Conservation (phyloP, 192 early-diverging fungal species). For the Entomortierella lignicola region DNA sequence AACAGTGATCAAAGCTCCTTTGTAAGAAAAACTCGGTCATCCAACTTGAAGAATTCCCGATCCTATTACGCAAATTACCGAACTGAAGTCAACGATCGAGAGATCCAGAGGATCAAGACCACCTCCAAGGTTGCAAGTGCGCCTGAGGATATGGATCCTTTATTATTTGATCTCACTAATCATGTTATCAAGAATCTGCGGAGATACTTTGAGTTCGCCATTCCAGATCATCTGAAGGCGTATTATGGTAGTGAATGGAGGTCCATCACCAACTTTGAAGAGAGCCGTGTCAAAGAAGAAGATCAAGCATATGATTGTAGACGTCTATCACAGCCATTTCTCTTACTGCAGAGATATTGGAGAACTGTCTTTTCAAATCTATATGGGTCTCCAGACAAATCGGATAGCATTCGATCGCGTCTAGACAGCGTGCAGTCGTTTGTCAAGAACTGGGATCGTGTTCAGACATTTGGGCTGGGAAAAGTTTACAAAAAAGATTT, state of each 20-base stretch:
- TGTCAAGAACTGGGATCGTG: conserved; percentile 43
- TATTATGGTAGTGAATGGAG: conserved; percentile 31
- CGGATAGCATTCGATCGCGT: neutral
- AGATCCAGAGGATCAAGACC: conserved; percentile 36
- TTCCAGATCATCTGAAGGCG: conserved; percentile 32
- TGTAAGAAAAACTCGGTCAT: neutral
- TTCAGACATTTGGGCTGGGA: conserved; percentile 41
- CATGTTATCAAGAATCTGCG: conserved; percentile 41
- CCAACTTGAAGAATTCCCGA: neutral
- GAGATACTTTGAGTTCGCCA: conserved; percentile 20
- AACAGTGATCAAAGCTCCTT: neutral
- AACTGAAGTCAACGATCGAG: conserved; percentile 32
- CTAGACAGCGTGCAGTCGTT: conserved; percentile 22
- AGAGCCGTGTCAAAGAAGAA: conserved; percentile 10
- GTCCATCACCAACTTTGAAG: conserved; percentile 11
- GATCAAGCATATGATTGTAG: conserved; percentile 27
- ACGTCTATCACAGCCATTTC: conserved; percentile 22
- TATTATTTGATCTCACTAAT: conserved; percentile 25
- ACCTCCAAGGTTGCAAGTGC: neutral
- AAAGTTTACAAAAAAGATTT: conserved; percentile 54
- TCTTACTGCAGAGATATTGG: conserved; percentile 24
- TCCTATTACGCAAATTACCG: conserved; percentile 18
- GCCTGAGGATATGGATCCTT: conserved; percentile 39
- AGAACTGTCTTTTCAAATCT: conserved; percentile 18
- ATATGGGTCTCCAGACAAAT: neutral